Percentiles rank a stretch among this genome's conserved stretches.
These are phyloP conservation scores for Sophora flavescens DNA, from an alignment of 306 rosid species.

Conservation along the genomic window DNA sequence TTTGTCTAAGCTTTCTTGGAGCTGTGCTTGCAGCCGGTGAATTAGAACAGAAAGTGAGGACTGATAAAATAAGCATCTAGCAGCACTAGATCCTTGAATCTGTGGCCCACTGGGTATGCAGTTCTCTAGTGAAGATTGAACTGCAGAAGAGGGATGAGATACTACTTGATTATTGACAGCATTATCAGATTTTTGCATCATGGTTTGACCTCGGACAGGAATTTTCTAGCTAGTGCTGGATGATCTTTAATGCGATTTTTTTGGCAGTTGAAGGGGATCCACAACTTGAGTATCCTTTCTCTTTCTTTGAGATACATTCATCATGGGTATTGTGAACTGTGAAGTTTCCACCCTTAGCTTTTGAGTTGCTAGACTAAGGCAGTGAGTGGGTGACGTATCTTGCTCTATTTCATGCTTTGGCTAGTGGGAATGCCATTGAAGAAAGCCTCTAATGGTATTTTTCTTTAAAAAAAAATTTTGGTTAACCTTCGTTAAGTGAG, in stretches of 20 bases:
- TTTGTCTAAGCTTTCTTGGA: slow-evolving; percentile 49
- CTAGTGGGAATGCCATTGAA: too few species aligned
- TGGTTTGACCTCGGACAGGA: slow-evolving; percentile 56
- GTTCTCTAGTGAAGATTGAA: slow-evolving; percentile 54
- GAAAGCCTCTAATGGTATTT: too few species aligned
- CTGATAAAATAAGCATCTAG: slow-evolving; percentile 76
- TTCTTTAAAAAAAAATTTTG: too few species aligned
- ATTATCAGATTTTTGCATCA: slow-evolving; percentile 45
- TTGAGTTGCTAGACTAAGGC: slow-evolving; percentile 56
- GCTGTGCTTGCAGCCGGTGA: slow-evolving; percentile 58
- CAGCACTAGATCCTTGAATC: slow-evolving; percentile 69
- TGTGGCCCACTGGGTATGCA: slow-evolving; percentile 48
- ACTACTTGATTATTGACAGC: slow-evolving; percentile 46
- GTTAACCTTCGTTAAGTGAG: background rate
- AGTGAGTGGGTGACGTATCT: slow-evolving; percentile 14
- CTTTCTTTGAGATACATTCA: slow-evolving; percentile 54
- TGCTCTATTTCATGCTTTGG: too few species aligned
- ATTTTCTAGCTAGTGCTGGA: slow-evolving; percentile 36
- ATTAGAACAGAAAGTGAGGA: slow-evolving; percentile 54
- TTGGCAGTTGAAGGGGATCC: slow-evolving; percentile 57
- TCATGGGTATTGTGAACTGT: slow-evolving; percentile 51
- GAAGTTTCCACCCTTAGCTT: slow-evolving; percentile 51
- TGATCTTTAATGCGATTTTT: slow-evolving; percentile 62
- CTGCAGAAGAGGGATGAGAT: slow-evolving; percentile 50
- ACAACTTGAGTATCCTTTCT: slow-evolving; percentile 60